phyloP scores from a whole-genome alignment of 2,329 filamentous ascomycete species.

The Talaromyces sp. region DNA sequence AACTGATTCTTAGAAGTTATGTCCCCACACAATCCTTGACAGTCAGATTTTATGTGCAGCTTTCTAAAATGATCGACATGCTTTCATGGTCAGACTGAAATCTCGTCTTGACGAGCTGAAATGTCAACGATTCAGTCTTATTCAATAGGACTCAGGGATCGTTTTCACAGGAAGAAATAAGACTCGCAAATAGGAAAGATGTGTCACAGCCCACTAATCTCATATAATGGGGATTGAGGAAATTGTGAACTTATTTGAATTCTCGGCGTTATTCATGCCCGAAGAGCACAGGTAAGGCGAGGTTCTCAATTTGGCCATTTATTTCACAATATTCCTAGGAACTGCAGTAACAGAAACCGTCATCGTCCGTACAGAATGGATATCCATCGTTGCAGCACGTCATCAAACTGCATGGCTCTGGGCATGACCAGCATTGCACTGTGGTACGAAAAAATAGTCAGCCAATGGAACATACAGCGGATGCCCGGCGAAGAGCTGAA shows the following conservation, averaged over 20 bases:
- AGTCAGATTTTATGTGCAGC: neutral
- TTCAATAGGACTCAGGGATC: neutral
- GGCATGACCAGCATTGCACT: constrained; percentile 14
- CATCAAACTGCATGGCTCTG: constrained; percentile 13
- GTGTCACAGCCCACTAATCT: neutral
- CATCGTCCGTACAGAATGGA: constrained; percentile 10
- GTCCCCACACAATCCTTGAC: neutral
- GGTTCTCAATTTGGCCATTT: no score
- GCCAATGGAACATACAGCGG: neutral
- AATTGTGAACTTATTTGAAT: neutral
- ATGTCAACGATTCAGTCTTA: neutral
- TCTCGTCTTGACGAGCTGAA: neutral
- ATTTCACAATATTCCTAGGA: constrained; percentile 6
- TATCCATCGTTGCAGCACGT: constrained; percentile 12
- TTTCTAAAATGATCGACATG: neutral
- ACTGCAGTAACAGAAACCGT: constrained; percentile 10
- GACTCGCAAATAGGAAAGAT: neutral
- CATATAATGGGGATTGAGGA: neutral
- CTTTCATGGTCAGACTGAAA: neutral
- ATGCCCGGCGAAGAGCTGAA: neutral
- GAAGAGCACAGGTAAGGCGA: no score
- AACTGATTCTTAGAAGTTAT: neutral
- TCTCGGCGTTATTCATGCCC: no score
- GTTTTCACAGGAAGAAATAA: neutral
- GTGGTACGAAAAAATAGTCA: neutral